Percentiles rank a stretch among this genome's conserved stretches.
phyloP scores from a whole-genome alignment of 2,329 filamentous ascomycete genomes.

The Aspergillus transmontanensis region DNA sequence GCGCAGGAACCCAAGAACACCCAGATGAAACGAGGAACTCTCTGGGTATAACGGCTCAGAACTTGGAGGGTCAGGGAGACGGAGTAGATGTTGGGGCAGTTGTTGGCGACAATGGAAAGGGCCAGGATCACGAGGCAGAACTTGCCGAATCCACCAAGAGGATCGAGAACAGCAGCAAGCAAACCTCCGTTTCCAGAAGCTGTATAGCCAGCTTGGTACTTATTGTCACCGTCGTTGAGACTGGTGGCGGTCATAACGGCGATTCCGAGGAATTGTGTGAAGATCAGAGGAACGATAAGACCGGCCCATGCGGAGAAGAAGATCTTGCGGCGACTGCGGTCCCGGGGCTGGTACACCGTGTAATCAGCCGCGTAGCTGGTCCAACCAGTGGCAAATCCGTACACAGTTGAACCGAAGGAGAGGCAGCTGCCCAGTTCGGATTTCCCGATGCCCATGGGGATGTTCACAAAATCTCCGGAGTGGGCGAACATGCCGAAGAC shows the following conservation, averaged over 20 bases:
- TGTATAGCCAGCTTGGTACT: constrained; percentile 58
- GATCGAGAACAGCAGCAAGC: constrained; percentile 65
- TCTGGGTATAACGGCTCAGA: constrained; percentile 59
- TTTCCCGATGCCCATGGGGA: constrained; percentile 62
- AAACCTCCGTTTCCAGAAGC: constrained; percentile 66
- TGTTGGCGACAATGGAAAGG: constrained; percentile 69
- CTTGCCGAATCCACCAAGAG: constrained; percentile 68
- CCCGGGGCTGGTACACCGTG: constrained; percentile 73
- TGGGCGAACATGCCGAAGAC: constrained; percentile 68
- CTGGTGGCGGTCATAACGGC: constrained; percentile 68
- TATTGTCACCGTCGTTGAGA: constrained; percentile 56
- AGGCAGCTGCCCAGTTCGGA: constrained; percentile 65
- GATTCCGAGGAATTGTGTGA: constrained; percentile 73
- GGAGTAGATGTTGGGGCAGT: constrained; percentile 74
- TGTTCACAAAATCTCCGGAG: constrained; percentile 64
- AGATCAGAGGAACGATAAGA: constrained; percentile 70
- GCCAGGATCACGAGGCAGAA: constrained; percentile 71
- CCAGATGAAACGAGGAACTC: constrained; percentile 70
- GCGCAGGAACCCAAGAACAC: constrained; percentile 62
- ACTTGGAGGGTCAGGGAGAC: constrained; percentile 69
- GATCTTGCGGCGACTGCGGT: constrained; percentile 61
- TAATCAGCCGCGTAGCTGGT: constrained; percentile 75
- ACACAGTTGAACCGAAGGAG: constrained; percentile 67
- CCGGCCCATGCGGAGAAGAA: constrained; percentile 72
- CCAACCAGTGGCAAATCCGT: constrained; percentile 73